Conservation (phyloP, 2,329 filamentous ascomycete species). For the Cadophora sp. region DNA sequence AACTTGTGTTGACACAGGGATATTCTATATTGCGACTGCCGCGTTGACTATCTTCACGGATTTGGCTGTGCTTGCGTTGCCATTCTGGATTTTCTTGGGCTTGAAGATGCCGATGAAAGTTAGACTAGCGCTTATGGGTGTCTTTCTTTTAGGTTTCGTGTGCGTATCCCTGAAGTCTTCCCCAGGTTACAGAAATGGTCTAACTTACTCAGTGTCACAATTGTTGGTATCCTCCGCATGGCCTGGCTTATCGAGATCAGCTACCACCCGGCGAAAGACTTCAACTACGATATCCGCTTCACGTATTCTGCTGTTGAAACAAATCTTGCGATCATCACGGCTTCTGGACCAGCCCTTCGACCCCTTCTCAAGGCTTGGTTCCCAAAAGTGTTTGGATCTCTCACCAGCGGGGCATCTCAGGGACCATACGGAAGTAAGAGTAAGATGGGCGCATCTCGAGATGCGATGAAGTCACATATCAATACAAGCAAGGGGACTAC, state of each 20-base stretch:
- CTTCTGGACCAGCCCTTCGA: conserved; percentile 68
- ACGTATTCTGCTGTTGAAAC: conserved; percentile 43
- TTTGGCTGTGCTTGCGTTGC: conserved; percentile 67
- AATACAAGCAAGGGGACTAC: conserved; percentile 3
- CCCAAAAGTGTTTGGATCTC: conserved; percentile 17
- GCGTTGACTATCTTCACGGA: conserved; percentile 75
- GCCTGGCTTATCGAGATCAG: conserved; percentile 16
- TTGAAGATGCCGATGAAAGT: conserved; percentile 69
- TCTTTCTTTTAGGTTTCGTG: conserved; percentile 71
- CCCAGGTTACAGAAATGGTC: not conserved
- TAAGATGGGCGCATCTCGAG: not conserved
- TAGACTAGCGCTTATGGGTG: conserved; percentile 64
- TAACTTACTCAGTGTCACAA: conserved; percentile 18
- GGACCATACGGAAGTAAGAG: conserved; percentile 4
- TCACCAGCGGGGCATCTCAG: not conserved
- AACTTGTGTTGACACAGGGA: conserved; percentile 66
- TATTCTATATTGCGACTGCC: conserved; percentile 69
- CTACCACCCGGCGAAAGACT: conserved; percentile 22
- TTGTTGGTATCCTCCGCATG: conserved; percentile 18
- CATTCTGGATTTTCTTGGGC: conserved; percentile 67
- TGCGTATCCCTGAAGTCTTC: conserved; percentile 49
- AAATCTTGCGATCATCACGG: conserved; percentile 50
- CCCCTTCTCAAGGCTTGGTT: conserved; percentile 51
- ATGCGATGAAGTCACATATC: not conserved
- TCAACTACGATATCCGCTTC: conserved; percentile 39